Evolutionary conservation across 148 eudicot genomes (phyloP).

Genomic region (Arbutus unedo): DNA sequence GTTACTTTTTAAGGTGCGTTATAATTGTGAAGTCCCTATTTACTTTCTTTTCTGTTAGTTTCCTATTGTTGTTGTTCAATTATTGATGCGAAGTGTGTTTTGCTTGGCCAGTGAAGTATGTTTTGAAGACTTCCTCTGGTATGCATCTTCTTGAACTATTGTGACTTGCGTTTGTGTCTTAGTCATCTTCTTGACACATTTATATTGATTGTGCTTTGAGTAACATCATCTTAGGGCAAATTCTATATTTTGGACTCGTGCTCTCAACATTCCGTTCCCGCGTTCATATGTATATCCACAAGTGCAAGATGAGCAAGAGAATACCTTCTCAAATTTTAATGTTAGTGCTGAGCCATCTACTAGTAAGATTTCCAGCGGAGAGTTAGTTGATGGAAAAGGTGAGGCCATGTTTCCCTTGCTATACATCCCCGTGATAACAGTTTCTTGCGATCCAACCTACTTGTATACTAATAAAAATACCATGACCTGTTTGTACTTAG

Average conservation of each 20-base stretch:
- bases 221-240: constrained; percentile 63
- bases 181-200: background rate
- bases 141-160: constrained; percentile 27
- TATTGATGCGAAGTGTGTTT: constrained; percentile 19
- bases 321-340: constrained; percentile 17
- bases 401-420: constrained; percentile 19
- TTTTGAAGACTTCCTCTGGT: constrained; percentile 95
- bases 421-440: constrained; percentile 1
- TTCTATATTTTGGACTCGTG: constrained; percentile 96
- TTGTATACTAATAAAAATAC: background rate
- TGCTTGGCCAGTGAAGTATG: constrained; percentile 63
- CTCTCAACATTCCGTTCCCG: constrained; percentile 85
- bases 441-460: background rate
- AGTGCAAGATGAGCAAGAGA: constrained; percentile 32
- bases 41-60: background rate
- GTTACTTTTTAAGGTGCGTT: background rate
- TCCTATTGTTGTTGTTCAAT: background rate
- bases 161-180: background rate
- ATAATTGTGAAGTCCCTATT: background rate
- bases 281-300: constrained; percentile 57
- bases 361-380: constrained; percentile 24
- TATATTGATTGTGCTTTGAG: background rate
- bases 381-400: constrained; percentile 31
- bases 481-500: background rate
- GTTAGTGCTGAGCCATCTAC: constrained; percentile 17